Evolutionary conservation across 2,329 filamentous ascomycete species (phyloP).

Genomic region (Elsinoe perseae): DNA sequence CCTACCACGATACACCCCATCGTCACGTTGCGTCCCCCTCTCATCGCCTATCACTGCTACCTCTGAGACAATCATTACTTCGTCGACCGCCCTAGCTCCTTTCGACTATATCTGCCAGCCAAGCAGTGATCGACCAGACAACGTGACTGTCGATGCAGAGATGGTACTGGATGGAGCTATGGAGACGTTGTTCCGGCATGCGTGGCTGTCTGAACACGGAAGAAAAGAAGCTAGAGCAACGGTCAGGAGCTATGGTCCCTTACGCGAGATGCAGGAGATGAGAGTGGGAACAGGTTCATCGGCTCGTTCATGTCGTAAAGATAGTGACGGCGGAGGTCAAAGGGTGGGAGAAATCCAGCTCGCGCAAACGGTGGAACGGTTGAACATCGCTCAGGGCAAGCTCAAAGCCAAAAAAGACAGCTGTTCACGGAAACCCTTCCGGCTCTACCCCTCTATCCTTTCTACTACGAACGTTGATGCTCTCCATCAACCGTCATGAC

Average conservation of each 20-base stretch:
- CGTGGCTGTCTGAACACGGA: neutral
- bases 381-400: neutral
- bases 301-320: neutral
- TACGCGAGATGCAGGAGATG: constrained; percentile 13
- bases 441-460: neutral
- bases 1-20: no score
- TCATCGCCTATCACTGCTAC: neutral
- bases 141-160: neutral
- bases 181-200: neutral
- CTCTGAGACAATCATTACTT: constrained; percentile 3
- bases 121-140: constrained; percentile 13
- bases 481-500: neutral
- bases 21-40: neutral
- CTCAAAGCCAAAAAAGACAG: neutral
- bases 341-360: neutral
- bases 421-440: neutral
- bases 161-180: neutral
- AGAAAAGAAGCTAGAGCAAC: neutral
- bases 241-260: neutral
- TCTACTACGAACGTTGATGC: neutral
- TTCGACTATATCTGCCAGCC: neutral
- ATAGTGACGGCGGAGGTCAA: no score
- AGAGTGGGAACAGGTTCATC: neutral
- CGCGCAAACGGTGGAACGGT: neutral
- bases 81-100: neutral